Evolutionary conservation across 768 basidiomycete genomes (phyloP), one percentile per base, ranked within the genome.

Genomic region (Psilocybe azurescens): DNA sequence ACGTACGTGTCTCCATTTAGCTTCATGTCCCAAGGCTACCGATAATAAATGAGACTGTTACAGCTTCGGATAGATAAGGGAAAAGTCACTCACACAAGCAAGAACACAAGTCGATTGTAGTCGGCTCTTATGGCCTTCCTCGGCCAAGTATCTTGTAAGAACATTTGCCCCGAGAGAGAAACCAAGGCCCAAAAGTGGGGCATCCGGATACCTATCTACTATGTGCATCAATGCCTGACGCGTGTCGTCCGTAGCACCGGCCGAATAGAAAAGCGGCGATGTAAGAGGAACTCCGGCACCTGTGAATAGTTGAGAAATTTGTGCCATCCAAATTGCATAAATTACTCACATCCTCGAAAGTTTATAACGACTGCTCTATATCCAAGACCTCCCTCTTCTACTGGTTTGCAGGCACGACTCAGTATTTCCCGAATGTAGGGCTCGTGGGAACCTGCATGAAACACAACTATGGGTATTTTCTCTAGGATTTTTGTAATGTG

Each of bases 131-230:
- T 79, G 80, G 10, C 91, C 88, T 73, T 96, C 91, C 75, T 97
- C 90, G 2, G 91, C 94, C 53, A 95, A 76, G 74, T 97, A 97
- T 64, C 93, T 83, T 38, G 94, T 90, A 65, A 98, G 77, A 38
- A 98, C 90, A 72, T 93, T 94, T 50, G 95, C 93, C 49, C 97
- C 97, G 39, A 99, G 85, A 5, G 95, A 97, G 79, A 96, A 98
- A 5, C 95, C 94, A 10, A 97, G 76, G 10, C 93, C 97, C 18
- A 97, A 75, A 29, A 97, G 76, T 5, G 89, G 92, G 0, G 96
- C 93, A 7, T 81, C 76, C 2, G 96, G 96, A 68, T 89, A 95
- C 62, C 73, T 72, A 57, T 84, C 74, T 3, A 87, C 80, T 55
- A 98, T 85, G 75, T 92, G 90, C 66, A 90, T 81, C 49, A 97